Evolutionary conservation across 768 basidiomycete species (phyloP).

Genomic region (Termitomyces sp.): DNA sequence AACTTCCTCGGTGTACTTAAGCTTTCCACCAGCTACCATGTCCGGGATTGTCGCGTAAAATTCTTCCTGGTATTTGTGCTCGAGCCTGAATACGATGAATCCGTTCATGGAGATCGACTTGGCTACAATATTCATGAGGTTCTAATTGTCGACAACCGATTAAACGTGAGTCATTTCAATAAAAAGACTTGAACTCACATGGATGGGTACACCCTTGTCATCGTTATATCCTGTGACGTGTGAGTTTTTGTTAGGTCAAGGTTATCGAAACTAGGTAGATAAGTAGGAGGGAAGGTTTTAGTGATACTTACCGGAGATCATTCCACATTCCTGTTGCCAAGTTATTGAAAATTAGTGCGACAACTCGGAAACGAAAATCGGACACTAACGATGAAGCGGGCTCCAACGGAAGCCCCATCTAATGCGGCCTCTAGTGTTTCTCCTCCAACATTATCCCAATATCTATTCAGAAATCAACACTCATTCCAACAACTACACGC

Average conservation of each 20-base stretch:
- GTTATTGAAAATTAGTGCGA: background rate
- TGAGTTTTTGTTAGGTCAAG: background rate
- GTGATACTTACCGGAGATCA: constrained; percentile 23
- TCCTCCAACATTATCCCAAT: constrained; percentile 59
- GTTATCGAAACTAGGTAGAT: background rate
- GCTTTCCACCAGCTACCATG: constrained; percentile 35
- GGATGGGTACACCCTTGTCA: constrained; percentile 19
- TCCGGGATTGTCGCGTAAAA: constrained; percentile 38
- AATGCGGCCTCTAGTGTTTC: constrained; percentile 55
- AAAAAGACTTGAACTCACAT: constrained; percentile 15
- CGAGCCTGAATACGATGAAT: constrained; percentile 30
- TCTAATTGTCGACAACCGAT: constrained; percentile 20
- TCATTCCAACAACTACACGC: background rate
- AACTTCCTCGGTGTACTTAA: constrained; percentile 43
- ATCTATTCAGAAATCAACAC: constrained; percentile 22
- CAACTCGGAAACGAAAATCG: background rate
- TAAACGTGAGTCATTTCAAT: background rate
- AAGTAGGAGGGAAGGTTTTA: too few relatives aligned
- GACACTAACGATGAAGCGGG: constrained; percentile 39
- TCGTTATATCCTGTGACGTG: constrained; percentile 23
- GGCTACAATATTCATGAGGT: constrained; percentile 30
- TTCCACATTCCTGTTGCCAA: constrained; percentile 29
- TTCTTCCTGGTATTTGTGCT: constrained; percentile 29
- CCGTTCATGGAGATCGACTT: constrained; percentile 34
- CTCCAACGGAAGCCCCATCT: constrained; percentile 33